Base-by-base conservation (phyloP, 2,329 filamentous ascomycete genomes). In the Venturia carpophila region DNA sequence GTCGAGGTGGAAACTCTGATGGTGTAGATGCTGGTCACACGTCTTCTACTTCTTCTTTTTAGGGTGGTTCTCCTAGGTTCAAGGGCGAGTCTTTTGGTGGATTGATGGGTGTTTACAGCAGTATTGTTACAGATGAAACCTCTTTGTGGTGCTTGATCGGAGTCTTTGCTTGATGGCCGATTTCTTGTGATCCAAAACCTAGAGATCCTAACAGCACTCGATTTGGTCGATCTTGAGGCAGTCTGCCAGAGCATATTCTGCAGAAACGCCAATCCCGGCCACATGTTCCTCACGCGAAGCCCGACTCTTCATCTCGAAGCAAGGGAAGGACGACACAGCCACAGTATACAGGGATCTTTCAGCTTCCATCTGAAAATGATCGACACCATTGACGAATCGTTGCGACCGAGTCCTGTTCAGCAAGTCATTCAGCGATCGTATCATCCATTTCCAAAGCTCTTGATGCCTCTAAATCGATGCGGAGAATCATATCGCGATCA, bases 301-400 rank as follows among this genome's bases (percentile, higher is more conserved):
- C 30, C 15, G n/a, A 39, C 5, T 58, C 52, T 58, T 58, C 52
- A 58, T n/a, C 27, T 37, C 52, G 4, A 58, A 58, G 52, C 52
- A 58, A 58, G 52, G 52, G 52, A 37, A 37, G 37, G 52, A 37
- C 15, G 9, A 27, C 52, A 58, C 52, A 58, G 52, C 52, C 52
- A 58, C 52, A 37, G 52, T 21, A 19, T 7, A 58, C 52, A 37
- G 17, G 52, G 30, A 27, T n/a, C 19, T n/a, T 58, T 24, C 30
- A 58, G 30, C 52, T 58, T n/a, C 7, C 30, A 37, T 37, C 30
- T 58, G 52, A n/a, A 58, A 27, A 34, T 58, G 15, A 10, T 58
- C 19, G 52, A 15, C 52, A 21, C 27, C 19, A 3, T 37, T 21
- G 9, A 52, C 47, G 47, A 52, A 34, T 37, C 27, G 19, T 34